These are phyloP conservation scores for Eucalyptus grandis DNA, from an alignment of 345 rosid species.

Conservation along the genomic window DNA sequence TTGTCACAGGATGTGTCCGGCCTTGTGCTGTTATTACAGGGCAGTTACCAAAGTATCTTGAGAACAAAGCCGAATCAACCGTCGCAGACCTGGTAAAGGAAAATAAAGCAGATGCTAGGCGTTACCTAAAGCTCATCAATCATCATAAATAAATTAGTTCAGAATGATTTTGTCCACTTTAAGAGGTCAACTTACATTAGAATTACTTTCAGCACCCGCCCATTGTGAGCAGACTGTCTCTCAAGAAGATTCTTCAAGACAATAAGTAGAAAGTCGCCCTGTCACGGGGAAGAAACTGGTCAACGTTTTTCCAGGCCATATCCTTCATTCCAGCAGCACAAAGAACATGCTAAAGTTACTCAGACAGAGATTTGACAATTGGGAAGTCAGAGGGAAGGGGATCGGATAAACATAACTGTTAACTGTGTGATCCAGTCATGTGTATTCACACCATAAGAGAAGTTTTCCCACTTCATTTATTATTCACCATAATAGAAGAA, in stretches of 20 bases:
- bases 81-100: conserved; percentile 76
- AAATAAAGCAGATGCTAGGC: background rate
- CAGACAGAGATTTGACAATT: background rate
- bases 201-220: conserved; percentile 62
- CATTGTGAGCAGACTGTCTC: conserved; percentile 44
- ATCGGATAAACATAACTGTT: background rate
- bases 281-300: conserved; percentile 1
- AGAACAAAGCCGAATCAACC: conserved; percentile 76
- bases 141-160: background rate
- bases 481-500: background rate
- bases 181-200: conserved; percentile 50
- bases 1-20: conserved; percentile 77
- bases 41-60: conserved; percentile 77
- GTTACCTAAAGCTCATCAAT: background rate
- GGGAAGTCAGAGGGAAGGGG: background rate
- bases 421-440: background rate
- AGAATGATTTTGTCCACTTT: background rate
- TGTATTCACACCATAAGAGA: background rate
- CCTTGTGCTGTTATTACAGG: conserved; percentile 89
- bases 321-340: background rate
- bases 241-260: conserved; percentile 85
- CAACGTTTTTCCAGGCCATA: background rate
- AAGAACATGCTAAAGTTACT: background rate
- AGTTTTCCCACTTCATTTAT: background rate
- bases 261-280: conserved; percentile 95